Conservation (phyloP, 2,329 filamentous ascomycete genomes). For the Fusarium metavorans region DNA sequence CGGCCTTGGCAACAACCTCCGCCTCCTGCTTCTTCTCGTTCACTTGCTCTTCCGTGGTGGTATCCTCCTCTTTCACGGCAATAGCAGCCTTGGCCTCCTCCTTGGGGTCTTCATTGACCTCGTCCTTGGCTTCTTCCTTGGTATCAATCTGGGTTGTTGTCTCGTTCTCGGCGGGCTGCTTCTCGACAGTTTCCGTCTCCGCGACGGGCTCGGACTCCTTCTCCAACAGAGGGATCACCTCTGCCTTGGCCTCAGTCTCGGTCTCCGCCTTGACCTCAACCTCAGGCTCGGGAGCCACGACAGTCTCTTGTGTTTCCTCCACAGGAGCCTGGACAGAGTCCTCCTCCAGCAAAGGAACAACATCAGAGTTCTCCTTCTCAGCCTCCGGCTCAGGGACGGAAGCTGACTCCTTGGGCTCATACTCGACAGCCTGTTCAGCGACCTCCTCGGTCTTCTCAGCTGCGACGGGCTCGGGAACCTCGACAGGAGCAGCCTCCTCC, state of each 20-base stretch:
- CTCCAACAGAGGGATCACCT: constrained; percentile 28
- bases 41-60: constrained; percentile 8
- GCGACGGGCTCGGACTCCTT: constrained; percentile 13
- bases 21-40: constrained; percentile 22
- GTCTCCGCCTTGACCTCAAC: constrained; percentile 6
- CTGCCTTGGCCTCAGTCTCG: constrained; percentile 3
- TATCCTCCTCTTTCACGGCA: constrained; percentile 27
- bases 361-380: constrained; percentile 15
- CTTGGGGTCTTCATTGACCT: constrained; percentile 24
- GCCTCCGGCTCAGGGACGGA: not conserved
- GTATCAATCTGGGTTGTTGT: constrained; percentile 15
- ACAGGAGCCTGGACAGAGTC: constrained; percentile 15
- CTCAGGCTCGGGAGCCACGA: constrained; percentile 4
- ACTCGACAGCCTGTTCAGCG: not conserved
- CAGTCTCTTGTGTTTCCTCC: constrained; percentile 18
- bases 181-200: constrained; percentile 9
- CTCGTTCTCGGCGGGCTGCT: constrained; percentile 7
- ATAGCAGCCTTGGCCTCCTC: not conserved
- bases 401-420: constrained; percentile 6
- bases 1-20: constrained; percentile 18
- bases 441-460: constrained; percentile 26
- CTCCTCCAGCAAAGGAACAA: constrained; percentile 28
- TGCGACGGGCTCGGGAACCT: constrained; percentile 8
- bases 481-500: constrained; percentile 2
- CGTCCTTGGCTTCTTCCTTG: constrained; percentile 11